These are phyloP conservation scores for Kurtzmaniella quercitrusa DNA, from an alignment of 1,139 yeast species.

Conservation along the genomic window DNA sequence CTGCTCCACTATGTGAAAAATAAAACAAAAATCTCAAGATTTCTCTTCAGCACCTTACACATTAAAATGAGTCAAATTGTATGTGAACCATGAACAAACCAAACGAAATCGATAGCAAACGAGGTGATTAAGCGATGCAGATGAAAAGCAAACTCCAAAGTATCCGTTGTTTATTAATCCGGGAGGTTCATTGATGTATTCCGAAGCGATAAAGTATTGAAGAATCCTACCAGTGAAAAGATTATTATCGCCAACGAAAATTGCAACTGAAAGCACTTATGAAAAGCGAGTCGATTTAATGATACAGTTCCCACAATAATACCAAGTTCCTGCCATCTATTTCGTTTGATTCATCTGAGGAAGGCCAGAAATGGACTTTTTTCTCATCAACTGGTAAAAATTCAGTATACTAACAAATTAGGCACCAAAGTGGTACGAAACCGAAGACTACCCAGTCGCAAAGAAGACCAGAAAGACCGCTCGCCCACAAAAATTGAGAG, in stretches of 20 bases:
- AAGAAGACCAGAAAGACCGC: conserved; percentile 86
- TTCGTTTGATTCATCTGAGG: no score
- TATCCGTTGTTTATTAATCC: background rate
- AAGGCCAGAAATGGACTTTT: background rate
- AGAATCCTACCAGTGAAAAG: background rate
- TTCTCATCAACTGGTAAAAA: background rate
- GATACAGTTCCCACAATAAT: no score
- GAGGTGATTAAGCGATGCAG: background rate
- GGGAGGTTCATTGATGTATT: background rate
- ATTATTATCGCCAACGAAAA: no score
- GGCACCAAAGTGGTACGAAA: conserved; percentile 96
- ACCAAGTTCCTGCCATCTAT: no score
- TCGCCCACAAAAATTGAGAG: conserved; percentile 95
- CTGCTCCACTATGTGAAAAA: conserved; percentile 8
- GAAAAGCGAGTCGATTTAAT: no score
- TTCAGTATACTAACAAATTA: conserved; percentile 37
- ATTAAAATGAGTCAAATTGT: conserved; percentile 20
- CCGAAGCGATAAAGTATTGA: no score
- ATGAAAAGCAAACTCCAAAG: background rate
- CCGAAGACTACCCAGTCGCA: conserved; percentile 88
- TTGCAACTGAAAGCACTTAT: no score
- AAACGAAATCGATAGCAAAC: background rate
- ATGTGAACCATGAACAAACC: conserved; percentile 10
- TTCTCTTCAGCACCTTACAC: conserved; percentile 12
- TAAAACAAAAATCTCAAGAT: conserved; percentile 14